Percentiles rank a stretch among this genome's conserved stretches.
Evolutionary conservation across 2,329 filamentous ascomycete genomes (phyloP).

Genomic region (Stemphylium beticola): DNA sequence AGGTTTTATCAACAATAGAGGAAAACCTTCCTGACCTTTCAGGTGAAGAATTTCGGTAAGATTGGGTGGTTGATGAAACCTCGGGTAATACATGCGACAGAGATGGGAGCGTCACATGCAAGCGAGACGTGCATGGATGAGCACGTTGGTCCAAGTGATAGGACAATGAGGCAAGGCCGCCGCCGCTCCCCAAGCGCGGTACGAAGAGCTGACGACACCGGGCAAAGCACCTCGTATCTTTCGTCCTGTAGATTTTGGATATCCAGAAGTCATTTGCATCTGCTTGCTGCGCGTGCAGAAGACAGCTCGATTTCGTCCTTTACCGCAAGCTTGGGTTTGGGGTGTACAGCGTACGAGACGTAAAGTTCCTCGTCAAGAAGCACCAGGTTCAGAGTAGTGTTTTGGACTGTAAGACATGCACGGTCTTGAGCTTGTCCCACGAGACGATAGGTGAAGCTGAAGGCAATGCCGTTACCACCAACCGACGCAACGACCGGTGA

Average conservation of each 20-base stretch:
- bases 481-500: conserved; percentile 33
- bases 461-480: conserved; percentile 17
- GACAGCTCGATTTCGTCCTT: too few relatives aligned
- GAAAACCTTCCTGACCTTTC: conserved; percentile 13
- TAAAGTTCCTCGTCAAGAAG: neutral
- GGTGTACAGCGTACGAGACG: neutral
- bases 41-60: conserved; percentile 2
- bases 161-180: neutral
- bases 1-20: conserved; percentile 18
- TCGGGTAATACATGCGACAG: conserved; percentile 7
- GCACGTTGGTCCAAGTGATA: conserved; percentile 28
- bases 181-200: too few relatives aligned
- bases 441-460: conserved; percentile 6
- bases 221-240: neutral
- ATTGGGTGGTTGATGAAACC: conserved; percentile 5
- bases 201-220: too few relatives aligned
- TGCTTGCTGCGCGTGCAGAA: neutral
- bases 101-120: conserved; percentile 14
- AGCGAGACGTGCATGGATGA: conserved; percentile 6
- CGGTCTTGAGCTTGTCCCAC: neutral
- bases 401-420: neutral
- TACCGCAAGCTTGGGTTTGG: neutral
- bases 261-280: neutral
- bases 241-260: neutral
- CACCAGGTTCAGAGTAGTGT: neutral